These are phyloP conservation scores for Entomortierella lignicola DNA, from an alignment of 192 early-diverging fungal genomes.

Conservation along the genomic window DNA sequence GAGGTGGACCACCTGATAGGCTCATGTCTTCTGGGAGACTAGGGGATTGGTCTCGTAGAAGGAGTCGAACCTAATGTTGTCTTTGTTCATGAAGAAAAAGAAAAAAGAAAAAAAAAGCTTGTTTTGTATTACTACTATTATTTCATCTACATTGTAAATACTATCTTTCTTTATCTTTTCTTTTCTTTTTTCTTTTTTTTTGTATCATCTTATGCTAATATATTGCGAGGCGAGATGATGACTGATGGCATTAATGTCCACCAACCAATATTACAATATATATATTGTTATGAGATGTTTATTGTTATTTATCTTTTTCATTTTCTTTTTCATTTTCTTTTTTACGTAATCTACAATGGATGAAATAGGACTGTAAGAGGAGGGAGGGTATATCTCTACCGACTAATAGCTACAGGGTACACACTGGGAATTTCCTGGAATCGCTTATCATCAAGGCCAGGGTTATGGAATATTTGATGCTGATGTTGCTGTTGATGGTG, in stretches of 20 bases:
- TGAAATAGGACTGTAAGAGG: background rate
- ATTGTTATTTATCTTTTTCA: background rate
- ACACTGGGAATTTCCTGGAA: conserved; percentile 47
- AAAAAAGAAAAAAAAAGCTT: background rate
- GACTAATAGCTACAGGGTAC: conserved; percentile 39
- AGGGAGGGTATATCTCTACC: conserved; percentile 11
- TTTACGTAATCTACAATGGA: background rate
- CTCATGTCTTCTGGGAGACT: conserved; percentile 21
- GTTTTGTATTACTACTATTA: background rate
- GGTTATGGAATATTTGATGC: conserved; percentile 7
- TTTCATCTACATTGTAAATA: background rate
- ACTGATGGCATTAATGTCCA: no score
- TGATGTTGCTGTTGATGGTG: conserved; percentile 8
- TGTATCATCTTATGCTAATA: background rate
- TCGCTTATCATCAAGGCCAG: conserved; percentile 30
- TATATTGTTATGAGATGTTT: background rate
- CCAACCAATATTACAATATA: no score
- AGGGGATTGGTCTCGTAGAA: conserved; percentile 30
- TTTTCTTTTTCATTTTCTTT: background rate
- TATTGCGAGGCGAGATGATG: no score
- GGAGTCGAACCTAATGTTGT: conserved; percentile 22
- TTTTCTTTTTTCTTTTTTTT: background rate
- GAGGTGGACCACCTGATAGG: conserved; percentile 19
- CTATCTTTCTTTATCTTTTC: background rate
- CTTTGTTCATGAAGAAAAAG: no score